Evolutionary conservation across 2,329 filamentous ascomycete genomes (phyloP).

Genomic region (Aspergillus sclerotialis): DNA sequence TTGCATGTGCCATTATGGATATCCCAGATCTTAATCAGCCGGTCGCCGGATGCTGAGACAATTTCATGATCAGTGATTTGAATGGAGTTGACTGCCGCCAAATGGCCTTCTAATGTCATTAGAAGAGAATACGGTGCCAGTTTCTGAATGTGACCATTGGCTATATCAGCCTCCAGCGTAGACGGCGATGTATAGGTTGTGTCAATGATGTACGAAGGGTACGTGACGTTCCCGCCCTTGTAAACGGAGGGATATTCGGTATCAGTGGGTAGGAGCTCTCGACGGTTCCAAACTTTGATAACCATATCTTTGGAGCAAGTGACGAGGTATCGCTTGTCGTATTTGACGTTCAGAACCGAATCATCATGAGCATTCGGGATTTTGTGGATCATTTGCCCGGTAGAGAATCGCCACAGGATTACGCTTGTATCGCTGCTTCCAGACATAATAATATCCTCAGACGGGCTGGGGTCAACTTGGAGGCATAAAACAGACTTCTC

Average conservation of each 20-base stretch:
- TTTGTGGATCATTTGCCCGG: conserved; percentile 71
- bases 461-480: conserved; percentile 83
- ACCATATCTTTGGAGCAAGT: conserved; percentile 97
- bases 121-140: conserved; percentile 68
- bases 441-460: conserved; percentile 88
- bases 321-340: conserved; percentile 83
- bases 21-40: conserved; percentile 91
- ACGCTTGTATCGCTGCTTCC: conserved; percentile 89
- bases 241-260: conserved; percentile 39
- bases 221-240: conserved; percentile 36
- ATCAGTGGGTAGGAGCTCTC: conserved; percentile 48
- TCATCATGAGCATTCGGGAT: conserved; percentile 74
- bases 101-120: conserved; percentile 73
- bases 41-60: conserved; percentile 90
- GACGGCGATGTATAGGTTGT: conserved; percentile 36
- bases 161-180: conserved; percentile 36
- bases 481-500: conserved; percentile 83
- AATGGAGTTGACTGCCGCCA: conserved; percentile 91
- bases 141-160: conserved; percentile 32
- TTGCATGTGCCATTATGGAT: conserved; percentile 70
- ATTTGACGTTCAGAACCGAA: conserved; percentile 87
- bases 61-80: conserved; percentile 81
- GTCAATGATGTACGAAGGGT: conserved; percentile 50
- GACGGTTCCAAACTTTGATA: conserved; percentile 92
- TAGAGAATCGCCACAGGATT: conserved; percentile 90